Percentiles rank a stretch among this genome's conserved stretches.
Conservation (phyloP, 768 basidiomycete genomes). For the Mycena galopus region DNA sequence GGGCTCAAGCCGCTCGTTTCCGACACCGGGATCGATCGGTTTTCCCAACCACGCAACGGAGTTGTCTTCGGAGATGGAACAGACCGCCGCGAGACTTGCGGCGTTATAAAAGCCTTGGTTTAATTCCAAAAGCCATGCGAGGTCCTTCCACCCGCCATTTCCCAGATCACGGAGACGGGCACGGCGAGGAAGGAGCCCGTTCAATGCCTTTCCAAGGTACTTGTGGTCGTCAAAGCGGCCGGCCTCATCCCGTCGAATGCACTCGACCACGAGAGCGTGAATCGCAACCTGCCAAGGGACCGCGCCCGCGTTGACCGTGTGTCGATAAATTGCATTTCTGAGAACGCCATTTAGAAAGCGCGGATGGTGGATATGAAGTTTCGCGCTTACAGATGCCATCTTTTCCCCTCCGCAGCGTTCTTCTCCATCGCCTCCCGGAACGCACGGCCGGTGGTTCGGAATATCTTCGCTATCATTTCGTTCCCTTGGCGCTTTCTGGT, state of each 20-base stretch:
- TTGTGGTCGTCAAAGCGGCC: constrained; percentile 32
- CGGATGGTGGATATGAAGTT: background rate
- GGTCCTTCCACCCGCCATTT: constrained; percentile 39
- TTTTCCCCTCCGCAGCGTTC: background rate
- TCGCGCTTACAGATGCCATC: constrained; percentile 15
- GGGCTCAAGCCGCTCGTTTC: constrained; percentile 36
- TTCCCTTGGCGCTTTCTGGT: background rate
- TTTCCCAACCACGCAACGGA: constrained; percentile 39
- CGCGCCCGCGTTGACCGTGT: constrained; percentile 17
- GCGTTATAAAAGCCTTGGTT: constrained; percentile 45
- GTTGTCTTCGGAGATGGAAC: constrained; percentile 2
- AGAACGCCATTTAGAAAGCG: background rate
- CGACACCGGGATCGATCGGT: constrained; percentile 36
- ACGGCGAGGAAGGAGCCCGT: constrained; percentile 41
- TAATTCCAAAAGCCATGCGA: constrained; percentile 44
- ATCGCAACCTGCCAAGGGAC: constrained; percentile 25
- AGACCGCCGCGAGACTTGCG: constrained; percentile 38
- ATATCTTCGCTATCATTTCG: background rate
- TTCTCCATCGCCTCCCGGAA: constrained; percentile 9
- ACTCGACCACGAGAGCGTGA: constrained; percentile 33
- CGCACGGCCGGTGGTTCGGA: background rate
- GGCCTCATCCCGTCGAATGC: constrained; percentile 39
- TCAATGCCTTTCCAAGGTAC: constrained; percentile 40
- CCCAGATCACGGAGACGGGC: constrained; percentile 33
- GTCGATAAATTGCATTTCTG: constrained; percentile 21